Percentiles rank a stretch among this genome's conserved stretches.
Evolutionary conservation across 306 rosid genomes (phyloP).

Genomic region (Pyrus communis): DNA sequence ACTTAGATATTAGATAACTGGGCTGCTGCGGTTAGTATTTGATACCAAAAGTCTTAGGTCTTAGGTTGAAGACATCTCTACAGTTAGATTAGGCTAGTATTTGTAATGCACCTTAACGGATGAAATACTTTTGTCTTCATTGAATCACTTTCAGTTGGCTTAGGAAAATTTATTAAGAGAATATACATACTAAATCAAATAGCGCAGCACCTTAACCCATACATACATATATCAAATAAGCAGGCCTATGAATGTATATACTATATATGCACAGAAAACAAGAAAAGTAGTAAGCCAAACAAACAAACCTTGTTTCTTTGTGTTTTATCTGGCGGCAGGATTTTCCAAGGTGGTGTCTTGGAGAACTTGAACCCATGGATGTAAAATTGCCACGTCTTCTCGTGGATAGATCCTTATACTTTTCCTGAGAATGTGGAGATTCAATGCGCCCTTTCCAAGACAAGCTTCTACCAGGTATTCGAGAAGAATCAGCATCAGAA

Average conservation of each 20-base stretch:
- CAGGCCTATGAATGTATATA: neutral
- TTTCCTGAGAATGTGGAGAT: slow-evolving; percentile 49
- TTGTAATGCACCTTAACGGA: neutral
- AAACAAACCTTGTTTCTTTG: slow-evolving; percentile 50
- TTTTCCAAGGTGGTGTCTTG: slow-evolving; percentile 63
- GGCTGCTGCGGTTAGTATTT: neutral
- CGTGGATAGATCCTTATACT: slow-evolving; percentile 33
- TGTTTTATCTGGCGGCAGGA: slow-evolving; percentile 80
- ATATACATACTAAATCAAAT: neutral
- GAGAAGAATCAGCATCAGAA: slow-evolving; percentile 59
- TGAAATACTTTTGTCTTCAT: neutral
- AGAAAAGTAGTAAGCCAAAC: neutral
- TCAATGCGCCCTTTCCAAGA: slow-evolving; percentile 84
- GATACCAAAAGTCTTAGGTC: neutral
- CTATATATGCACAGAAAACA: neutral
- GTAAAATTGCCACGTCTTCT: slow-evolving; percentile 49
- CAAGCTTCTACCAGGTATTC: slow-evolving; percentile 51
- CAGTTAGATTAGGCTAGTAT: neutral
- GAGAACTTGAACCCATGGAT: slow-evolving; percentile 49
- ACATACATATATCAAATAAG: neutral
- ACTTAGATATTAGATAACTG: neutral
- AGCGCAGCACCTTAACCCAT: neutral
- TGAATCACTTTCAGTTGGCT: neutral
- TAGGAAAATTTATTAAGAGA: neutral
- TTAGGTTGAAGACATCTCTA: neutral